These are phyloP conservation scores for Debaryomyces nepalensis DNA, from an alignment of 1,139 yeast genomes.

Conservation along the genomic window DNA sequence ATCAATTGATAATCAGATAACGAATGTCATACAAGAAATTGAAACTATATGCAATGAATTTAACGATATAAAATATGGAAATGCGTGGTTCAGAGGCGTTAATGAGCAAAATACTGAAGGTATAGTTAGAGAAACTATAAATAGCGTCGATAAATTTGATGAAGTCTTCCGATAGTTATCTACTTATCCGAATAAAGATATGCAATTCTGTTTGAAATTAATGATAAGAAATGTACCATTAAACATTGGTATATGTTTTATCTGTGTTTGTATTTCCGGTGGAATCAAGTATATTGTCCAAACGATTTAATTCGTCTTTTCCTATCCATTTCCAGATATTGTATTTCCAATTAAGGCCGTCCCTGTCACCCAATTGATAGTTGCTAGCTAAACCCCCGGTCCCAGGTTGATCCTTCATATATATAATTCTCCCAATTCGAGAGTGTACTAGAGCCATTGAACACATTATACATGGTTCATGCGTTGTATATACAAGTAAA, in stretches of 20 bases:
- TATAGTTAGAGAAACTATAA: constrained; percentile 17
- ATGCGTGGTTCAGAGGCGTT: constrained; percentile 21
- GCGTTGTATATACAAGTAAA: constrained; percentile 82
- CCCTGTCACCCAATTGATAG: constrained; percentile 73
- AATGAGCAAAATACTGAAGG: constrained; percentile 16
- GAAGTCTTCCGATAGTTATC: background rate
- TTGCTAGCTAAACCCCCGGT: constrained; percentile 63
- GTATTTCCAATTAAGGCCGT: constrained; percentile 77
- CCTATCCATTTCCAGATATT: constrained; percentile 73
- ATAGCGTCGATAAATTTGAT: constrained; percentile 19
- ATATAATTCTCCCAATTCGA: constrained; percentile 71
- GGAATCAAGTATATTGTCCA: constrained; percentile 14
- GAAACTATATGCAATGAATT: constrained; percentile 22
- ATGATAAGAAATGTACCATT: background rate
- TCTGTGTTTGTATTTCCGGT: background rate
- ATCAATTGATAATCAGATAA: constrained; percentile 22
- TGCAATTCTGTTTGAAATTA: background rate
- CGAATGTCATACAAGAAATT: constrained; percentile 23
- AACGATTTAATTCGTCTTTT: constrained; percentile 26
- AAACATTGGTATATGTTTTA: background rate
- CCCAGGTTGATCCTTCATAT: constrained; percentile 45
- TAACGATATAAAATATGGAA: constrained; percentile 27
- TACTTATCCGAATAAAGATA: background rate
- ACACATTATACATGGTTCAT: constrained; percentile 98
- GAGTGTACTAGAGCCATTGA: constrained; percentile 96